Evolutionary conservation across 2,329 filamentous ascomycete species (phyloP).

Genomic region (Aspergillus fumigatus): DNA sequence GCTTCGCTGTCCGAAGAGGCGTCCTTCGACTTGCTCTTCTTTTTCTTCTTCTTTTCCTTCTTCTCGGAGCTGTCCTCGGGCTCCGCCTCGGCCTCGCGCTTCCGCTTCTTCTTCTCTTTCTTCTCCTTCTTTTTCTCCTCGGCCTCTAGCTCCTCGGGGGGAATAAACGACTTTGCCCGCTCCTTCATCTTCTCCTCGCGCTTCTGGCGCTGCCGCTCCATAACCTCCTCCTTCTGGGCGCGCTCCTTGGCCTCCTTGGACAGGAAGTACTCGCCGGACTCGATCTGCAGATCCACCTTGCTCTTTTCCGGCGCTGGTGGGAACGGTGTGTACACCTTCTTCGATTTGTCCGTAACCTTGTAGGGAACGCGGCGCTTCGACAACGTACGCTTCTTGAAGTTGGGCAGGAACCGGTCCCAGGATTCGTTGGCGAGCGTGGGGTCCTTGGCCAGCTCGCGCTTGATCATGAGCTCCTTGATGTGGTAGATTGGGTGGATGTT

Average conservation of each 20-base stretch:
- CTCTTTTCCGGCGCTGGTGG: constrained; percentile 96
- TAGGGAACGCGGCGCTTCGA: constrained; percentile 76
- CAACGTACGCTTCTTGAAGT: constrained; percentile 92
- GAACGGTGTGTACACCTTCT: constrained; percentile 96
- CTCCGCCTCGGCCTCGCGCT: constrained; percentile 33
- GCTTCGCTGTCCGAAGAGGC: constrained; percentile 22
- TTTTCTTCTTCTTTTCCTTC: constrained; percentile 59
- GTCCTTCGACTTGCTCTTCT: constrained; percentile 36
- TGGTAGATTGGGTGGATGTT: constrained; percentile 89
- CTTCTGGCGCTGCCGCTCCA: constrained; percentile 80
- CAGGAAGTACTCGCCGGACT: constrained; percentile 95
- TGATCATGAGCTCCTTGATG: constrained; percentile 95
- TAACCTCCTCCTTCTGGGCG: constrained; percentile 69
- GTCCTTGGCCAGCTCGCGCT: constrained; percentile 84
- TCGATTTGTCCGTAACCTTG: constrained; percentile 86
- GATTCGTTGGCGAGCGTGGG: constrained; percentile 80
- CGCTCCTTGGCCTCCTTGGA: constrained; percentile 89
- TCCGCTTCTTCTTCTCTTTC: constrained; percentile 43
- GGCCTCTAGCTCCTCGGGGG: constrained; percentile 69
- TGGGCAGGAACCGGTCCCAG: constrained; percentile 93
- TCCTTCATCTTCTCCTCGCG: constrained; percentile 85
- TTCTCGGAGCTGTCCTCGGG: constrained; percentile 42
- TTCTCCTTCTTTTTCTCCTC: constrained; percentile 40
- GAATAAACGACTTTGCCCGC: constrained; percentile 78
- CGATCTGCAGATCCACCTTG: constrained; percentile 97